These are phyloP conservation scores for Apiotrichum sp. DNA, from an alignment of 1,284 basidiomycete species.

Conservation along the genomic window DNA sequence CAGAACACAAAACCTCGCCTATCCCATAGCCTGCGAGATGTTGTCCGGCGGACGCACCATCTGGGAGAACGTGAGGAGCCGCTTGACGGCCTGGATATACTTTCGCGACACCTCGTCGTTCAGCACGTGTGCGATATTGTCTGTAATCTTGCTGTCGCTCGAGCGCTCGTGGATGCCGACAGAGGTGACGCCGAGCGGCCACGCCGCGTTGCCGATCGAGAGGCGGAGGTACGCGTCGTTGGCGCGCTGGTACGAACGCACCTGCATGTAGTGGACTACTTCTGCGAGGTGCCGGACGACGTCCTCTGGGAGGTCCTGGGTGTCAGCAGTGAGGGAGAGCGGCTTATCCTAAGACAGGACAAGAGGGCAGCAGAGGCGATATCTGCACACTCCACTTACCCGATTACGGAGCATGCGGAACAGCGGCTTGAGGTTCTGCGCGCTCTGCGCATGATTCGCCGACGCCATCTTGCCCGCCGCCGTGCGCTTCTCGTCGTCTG, in stretches of 20 bases:
- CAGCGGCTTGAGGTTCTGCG: conserved; percentile 92
- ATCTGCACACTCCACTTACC: conserved; percentile 49
- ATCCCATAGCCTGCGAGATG: conserved; percentile 86
- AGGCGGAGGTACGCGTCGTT: conserved; percentile 96
- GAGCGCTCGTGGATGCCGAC: conserved; percentile 98
- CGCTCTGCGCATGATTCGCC: conserved; percentile 91
- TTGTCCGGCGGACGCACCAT: conserved; percentile 89
- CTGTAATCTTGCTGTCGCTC: conserved; percentile 92
- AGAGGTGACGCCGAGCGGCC: conserved; percentile 99
- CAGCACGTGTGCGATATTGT: conserved; percentile 94
- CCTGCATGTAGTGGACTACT: conserved; percentile 95
- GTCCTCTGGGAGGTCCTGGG: conserved; percentile 71
- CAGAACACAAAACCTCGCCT: conserved; percentile 5
- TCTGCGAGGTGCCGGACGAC: conserved; percentile 85
- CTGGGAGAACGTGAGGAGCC: conserved; percentile 91
- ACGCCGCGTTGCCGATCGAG: conserved; percentile 96
- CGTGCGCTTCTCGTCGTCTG: conserved; percentile 65
- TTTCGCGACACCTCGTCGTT: conserved; percentile 99
- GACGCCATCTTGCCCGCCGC: conserved; percentile 89
- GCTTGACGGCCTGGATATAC: conserved; percentile 96
- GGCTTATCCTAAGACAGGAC: too few species aligned
- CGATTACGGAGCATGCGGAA: conserved; percentile 83
- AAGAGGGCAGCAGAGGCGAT: too few species aligned
- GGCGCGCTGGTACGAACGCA: conserved; percentile 84
- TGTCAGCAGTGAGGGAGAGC: not conserved